A percentile compares a stretch with the other conserved stretches of the same genome.
These are phyloP conservation scores for Acanthamoeba sp. DNA, from an alignment of 208 protist genomes.

Conservation along the genomic window DNA sequence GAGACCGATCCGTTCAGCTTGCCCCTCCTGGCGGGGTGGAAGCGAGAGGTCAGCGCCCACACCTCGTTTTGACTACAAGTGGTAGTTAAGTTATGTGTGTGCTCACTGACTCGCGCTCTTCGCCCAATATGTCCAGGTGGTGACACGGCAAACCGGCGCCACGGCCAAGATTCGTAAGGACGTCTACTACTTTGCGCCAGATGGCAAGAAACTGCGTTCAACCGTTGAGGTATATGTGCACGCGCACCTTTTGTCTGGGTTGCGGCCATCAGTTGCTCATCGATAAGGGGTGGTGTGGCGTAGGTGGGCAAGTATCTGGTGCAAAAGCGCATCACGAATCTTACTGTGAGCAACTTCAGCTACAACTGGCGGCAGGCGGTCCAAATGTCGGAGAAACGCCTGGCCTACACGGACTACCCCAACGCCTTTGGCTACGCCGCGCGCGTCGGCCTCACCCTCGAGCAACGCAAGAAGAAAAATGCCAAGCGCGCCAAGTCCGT, in stretches of 20 bases:
- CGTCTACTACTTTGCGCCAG: neutral
- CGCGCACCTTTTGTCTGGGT: no score
- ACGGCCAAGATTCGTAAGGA: constrained; percentile 3
- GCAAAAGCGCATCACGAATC: neutral
- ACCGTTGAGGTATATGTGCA: neutral
- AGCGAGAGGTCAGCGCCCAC: neutral
- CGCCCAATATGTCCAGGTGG: neutral
- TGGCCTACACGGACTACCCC: neutral
- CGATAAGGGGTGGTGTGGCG: no score
- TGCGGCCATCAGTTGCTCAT: no score
- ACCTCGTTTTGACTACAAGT: neutral
- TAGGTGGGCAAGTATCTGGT: neutral
- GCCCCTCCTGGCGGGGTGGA: neutral
- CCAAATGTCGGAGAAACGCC: neutral
- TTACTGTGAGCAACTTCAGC: neutral
- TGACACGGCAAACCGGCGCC: neutral
- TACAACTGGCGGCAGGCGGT: neutral
- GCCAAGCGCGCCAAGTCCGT: no score
- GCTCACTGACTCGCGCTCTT: no score
- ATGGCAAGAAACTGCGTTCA: constrained; percentile 8
- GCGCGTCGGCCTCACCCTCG: no score
- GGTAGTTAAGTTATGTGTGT: no score
- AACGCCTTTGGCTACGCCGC: neutral
- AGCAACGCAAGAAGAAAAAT: no score
- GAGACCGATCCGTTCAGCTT: neutral